Base-by-base conservation (phyloP, 768 basidiomycete genomes). In the Russula vinacea region DNA sequence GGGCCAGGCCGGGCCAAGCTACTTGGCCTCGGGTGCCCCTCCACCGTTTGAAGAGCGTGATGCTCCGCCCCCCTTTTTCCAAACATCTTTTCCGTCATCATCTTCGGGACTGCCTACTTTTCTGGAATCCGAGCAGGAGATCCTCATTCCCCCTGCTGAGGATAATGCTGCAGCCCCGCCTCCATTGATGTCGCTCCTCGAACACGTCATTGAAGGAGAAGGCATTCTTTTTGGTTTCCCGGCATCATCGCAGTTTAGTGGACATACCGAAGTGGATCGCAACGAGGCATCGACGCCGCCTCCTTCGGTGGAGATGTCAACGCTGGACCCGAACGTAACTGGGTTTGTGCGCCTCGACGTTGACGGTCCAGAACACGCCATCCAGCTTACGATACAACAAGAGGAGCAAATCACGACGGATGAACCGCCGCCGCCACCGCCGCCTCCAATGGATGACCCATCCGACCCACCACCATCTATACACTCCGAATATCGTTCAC, bases 391-490 rank as follows among this genome's bases (percentile, higher is more conserved):
- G 16, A 76, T 86, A 39, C 86, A 85, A 54, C 81, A 80, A 54
- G 73, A 74, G 62, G 72, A 70, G 53, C 71, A 74, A 55, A 70
- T 69, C 26, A 68, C 67, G 60, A 74, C 70, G 67, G 76, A 76
- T 33, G 75, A 74, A 50, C 74, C 77, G 26, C 84, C 80, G 1
- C 90, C 89, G 0, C 92, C 91, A 0, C 91, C 91, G 5, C 90
- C 90, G 0, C 88, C 87, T 19, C 85, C 87, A 39, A 81, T 92
- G 78, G 92, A 94, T 70, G 92, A 94, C 73, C 92, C 92, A 24
- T 87, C 86, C 2, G 92, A 94, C 72, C 92, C 91, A 24, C 92
- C 92, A 5, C 92, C 92, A 14, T 90, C 89, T 7, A 94, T 94
- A 69, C 89, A 94, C 74, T 91, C 89, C 10, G 87, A 85, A 55